A percentile compares a stretch with the other conserved stretches of the same genome.
These are phyloP conservation scores for Salpingoeca rosetta DNA, from an alignment of 78 protist species.

Conservation along the genomic window DNA sequence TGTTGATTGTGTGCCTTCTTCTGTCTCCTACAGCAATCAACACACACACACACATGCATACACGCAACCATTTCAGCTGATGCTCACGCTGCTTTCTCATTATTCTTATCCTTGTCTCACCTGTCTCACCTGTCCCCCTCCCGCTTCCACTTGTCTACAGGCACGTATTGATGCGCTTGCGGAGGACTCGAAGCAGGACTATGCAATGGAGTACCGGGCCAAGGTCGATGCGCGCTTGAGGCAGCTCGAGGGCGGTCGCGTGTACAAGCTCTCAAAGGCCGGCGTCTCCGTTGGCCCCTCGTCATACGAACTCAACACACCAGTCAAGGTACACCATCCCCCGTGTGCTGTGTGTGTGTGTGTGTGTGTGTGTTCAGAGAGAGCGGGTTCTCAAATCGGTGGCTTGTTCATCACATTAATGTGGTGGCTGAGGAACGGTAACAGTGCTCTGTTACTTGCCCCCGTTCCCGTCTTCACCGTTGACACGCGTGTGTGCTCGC, in stretches of 20 bases:
- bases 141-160: no score
- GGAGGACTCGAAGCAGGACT: constrained; percentile 53
- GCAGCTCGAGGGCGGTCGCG: constrained; percentile 50
- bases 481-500: neutral
- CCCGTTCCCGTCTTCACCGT: neutral
- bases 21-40: no score
- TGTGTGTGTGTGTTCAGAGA: neutral
- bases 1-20: no score
- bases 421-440: constrained; percentile 7
- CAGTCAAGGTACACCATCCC: neutral
- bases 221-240: constrained; percentile 66
- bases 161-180: constrained; percentile 95
- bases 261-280: neutral
- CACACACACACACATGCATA: no score
- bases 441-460: neutral
- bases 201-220: constrained; percentile 50
- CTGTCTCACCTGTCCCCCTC: no score
- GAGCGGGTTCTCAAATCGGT: constrained; percentile 13
- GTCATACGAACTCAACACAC: neutral
- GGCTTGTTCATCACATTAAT: neutral
- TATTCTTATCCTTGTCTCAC: no score
- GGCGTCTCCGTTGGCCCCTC: constrained; percentile 14
- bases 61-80: no score
- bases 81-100: no score
- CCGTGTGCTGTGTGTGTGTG: neutral